A percentile compares a stretch with the other conserved stretches of the same genome.
phyloP scores from a whole-genome alignment of 2,329 filamentous ascomycete genomes.

The Clarireedia homoeocarpa region DNA sequence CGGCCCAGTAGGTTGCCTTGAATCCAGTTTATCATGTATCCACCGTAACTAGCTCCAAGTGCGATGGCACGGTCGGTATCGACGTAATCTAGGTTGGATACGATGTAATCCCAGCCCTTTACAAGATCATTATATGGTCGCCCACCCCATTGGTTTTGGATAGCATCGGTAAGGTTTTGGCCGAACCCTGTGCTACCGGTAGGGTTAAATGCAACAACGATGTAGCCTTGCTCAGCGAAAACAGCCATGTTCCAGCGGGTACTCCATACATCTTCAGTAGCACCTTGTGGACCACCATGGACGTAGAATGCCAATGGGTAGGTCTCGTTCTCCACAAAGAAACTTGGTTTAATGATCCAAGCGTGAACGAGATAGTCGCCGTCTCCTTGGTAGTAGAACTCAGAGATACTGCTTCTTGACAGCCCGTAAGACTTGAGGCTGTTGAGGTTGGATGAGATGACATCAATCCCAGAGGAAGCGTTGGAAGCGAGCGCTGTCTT shows the following conservation, averaged over 20 bases:
- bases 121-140: slow-evolving; percentile 71
- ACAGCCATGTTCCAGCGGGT: slow-evolving; percentile 78
- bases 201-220: slow-evolving; percentile 70
- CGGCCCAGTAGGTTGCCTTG: slow-evolving; percentile 74
- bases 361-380: slow-evolving; percentile 20
- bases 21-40: slow-evolving; percentile 80
- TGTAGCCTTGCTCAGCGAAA: slow-evolving; percentile 78
- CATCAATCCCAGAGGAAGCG: slow-evolving; percentile 15
- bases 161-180: slow-evolving; percentile 55
- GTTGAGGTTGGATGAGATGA: slow-evolving; percentile 12
- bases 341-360: slow-evolving; percentile 17
- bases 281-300: slow-evolving; percentile 73
- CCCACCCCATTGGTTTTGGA: slow-evolving; percentile 37
- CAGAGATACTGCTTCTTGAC: slow-evolving; percentile 17
- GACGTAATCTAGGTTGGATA: slow-evolving; percentile 53
- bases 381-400: slow-evolving; percentile 21
- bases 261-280: slow-evolving; percentile 69
- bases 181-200: slow-evolving; percentile 73
- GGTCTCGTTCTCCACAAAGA: slow-evolving; percentile 58
- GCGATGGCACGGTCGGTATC: slow-evolving; percentile 62
- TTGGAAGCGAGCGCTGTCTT: slow-evolving; percentile 9
- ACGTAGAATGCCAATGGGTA: slow-evolving; percentile 72
- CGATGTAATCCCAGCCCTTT: slow-evolving; percentile 64
- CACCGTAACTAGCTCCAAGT: slow-evolving; percentile 63
- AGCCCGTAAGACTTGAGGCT: slow-evolving; percentile 19